Conservation (phyloP, 371 early-diverging fungal genomes). For the Hamiltosporidium magnivora region DNA sequence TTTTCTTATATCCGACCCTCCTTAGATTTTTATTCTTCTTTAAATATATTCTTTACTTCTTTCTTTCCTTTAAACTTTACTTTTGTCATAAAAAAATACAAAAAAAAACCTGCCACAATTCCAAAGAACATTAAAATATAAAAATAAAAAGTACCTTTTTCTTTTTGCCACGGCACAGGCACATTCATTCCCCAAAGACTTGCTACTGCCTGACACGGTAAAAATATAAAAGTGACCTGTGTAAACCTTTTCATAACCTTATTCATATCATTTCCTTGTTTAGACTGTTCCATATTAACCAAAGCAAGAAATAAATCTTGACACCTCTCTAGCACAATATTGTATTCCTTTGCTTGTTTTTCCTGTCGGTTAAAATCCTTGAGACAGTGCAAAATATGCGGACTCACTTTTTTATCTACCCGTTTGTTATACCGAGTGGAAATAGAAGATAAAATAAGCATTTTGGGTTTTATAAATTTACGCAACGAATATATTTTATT, state of each 20-base stretch:
- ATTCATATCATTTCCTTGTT: constrained; percentile 50
- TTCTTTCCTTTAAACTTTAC: too few species aligned
- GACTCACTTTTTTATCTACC: constrained; percentile 14
- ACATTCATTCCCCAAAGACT: constrained; percentile 56
- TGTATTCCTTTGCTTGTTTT: constrained; percentile 30
- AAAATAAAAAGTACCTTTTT: neutral
- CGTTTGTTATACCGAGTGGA: constrained; percentile 25
- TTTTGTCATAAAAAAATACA: too few species aligned
- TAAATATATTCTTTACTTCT: too few species aligned
- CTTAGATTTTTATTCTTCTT: too few species aligned
- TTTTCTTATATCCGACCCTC: too few species aligned
- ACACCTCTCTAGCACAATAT: constrained; percentile 35
- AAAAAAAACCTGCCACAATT: too few species aligned
- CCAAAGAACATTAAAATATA: neutral
- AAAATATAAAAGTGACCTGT: constrained; percentile 39
- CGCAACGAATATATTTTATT: constrained; percentile 28
- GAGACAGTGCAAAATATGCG: constrained; percentile 17
- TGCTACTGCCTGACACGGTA: constrained; percentile 47
- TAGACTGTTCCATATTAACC: constrained; percentile 42
- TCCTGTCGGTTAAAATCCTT: constrained; percentile 30
- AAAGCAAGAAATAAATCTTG: constrained; percentile 52
- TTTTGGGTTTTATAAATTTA: constrained; percentile 34
- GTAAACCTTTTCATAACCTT: constrained; percentile 45
- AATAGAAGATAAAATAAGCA: constrained; percentile 30
- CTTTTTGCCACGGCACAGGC: constrained; percentile 22